These are phyloP conservation scores for Epichloe baconii DNA, from an alignment of 2,329 filamentous ascomycete genomes.

Conservation along the genomic window DNA sequence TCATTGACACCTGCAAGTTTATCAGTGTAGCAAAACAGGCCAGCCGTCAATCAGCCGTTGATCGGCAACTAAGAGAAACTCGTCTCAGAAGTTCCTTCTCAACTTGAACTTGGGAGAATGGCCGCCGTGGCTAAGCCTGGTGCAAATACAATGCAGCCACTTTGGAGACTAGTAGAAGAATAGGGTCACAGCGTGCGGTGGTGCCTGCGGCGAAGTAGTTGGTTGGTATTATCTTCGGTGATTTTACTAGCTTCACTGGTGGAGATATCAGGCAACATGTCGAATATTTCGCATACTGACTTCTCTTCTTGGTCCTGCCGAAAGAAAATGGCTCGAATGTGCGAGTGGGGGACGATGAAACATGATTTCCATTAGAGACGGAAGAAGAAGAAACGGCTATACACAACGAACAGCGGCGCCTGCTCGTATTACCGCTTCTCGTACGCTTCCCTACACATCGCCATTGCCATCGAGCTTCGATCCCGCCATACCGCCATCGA, in stretches of 20 bases:
- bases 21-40: too few species aligned
- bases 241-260: neutral
- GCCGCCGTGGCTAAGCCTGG: neutral
- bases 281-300: neutral
- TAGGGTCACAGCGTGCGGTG: neutral
- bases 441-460: neutral
- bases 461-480: neutral
- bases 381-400: neutral
- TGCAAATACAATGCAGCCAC: neutral
- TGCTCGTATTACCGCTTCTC: too few species aligned
- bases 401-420: too few species aligned
- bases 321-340: neutral
- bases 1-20: too few species aligned
- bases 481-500: neutral
- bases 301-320: neutral
- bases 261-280: neutral
- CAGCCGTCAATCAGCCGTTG: too few species aligned
- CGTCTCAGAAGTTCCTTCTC: neutral
- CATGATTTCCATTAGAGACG: neutral
- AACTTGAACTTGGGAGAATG: neutral
- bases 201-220: neutral
- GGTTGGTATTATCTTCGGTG: neutral
- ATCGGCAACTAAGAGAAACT: neutral
- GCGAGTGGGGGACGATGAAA: neutral
- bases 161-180: neutral